Conservation (phyloP, 2,329 filamentous ascomycete species). For the Hypoxylon sp. region DNA sequence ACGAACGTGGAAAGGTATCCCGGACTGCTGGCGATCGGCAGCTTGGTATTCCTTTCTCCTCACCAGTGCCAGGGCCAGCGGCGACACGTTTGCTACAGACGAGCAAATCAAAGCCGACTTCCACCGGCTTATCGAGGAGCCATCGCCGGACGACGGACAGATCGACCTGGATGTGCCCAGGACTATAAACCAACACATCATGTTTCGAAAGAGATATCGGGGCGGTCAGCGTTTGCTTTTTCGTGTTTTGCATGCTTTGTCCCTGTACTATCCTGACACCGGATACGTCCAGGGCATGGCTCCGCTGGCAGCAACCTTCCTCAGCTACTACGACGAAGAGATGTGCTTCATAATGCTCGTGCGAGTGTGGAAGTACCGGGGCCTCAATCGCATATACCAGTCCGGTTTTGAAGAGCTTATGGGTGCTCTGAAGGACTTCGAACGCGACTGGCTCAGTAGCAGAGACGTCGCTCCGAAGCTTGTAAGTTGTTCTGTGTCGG, state of each 20-base stretch:
- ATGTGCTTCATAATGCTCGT: constrained; percentile 94
- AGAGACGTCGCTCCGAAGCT: constrained; percentile 83
- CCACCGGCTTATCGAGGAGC: constrained; percentile 73
- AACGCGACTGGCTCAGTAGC: constrained; percentile 79
- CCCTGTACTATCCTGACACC: constrained; percentile 87
- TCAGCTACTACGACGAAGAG: constrained; percentile 98
- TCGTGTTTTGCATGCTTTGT: constrained; percentile 88
- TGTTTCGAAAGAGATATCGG: constrained; percentile 92
- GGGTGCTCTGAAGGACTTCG: constrained; percentile 84
- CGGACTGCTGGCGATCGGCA: constrained; percentile 90
- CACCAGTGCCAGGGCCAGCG: constrained; percentile 73
- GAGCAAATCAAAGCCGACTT: constrained; percentile 76
- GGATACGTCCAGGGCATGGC: constrained; percentile 99
- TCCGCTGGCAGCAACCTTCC: constrained; percentile 85
- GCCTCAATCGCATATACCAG: constrained; percentile 83
- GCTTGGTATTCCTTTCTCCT: constrained; percentile 95
- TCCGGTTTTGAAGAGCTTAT: constrained; percentile 87
- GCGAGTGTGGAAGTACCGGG: constrained; percentile 89
- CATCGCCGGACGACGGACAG: constrained; percentile 90
- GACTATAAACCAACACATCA: constrained; percentile 94
- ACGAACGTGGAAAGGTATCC: constrained; percentile 97
- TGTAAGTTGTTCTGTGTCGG: constrained; percentile 58
- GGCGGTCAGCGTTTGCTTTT: constrained; percentile 93
- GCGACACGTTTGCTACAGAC: constrained; percentile 68
- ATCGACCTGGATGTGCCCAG: constrained; percentile 97